Conservation (phyloP, 345 rosid genomes). For the Populus deltoides region DNA sequence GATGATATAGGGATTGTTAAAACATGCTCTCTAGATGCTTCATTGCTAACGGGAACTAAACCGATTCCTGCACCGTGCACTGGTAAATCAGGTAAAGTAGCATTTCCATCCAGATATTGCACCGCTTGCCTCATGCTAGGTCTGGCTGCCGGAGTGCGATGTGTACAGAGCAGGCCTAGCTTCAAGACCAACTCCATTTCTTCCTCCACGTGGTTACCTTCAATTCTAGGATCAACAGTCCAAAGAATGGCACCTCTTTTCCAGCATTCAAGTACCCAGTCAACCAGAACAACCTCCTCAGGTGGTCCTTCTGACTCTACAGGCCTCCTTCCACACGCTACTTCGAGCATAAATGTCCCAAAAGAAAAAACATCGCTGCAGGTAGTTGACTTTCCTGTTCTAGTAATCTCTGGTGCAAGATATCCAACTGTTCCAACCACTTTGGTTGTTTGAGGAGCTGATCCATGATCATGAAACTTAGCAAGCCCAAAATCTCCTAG, state of each 20-base stretch:
- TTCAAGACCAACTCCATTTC: conserved; percentile 6
- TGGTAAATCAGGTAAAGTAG: not conserved
- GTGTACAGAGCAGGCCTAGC: not conserved
- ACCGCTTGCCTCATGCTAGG: conserved; percentile 7
- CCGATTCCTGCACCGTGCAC: not conserved
- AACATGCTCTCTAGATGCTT: not conserved
- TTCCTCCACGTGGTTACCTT: not conserved
- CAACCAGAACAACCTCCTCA: not conserved
- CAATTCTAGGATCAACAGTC: not conserved
- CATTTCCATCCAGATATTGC: conserved; percentile 7
- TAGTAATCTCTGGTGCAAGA: conserved; percentile 1
- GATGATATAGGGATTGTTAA: conserved; percentile 4
- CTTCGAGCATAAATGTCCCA: not conserved
- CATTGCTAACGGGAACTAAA: not conserved
- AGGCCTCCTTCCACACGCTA: not conserved
- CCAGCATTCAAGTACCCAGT: conserved; percentile 3
- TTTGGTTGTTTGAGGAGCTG: not conserved
- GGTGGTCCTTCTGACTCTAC: not conserved
- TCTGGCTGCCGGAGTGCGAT: not conserved
- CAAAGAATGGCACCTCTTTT: not conserved
- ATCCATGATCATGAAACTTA: not conserved
- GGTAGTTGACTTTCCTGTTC: not conserved
- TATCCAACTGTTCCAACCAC: conserved; percentile 6
- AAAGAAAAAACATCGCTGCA: conserved; percentile 2
- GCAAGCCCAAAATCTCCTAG: conserved; percentile 2